Evolutionary conservation across 1,284 basidiomycete species (phyloP).

Genomic region (Sparassis latifolia): DNA sequence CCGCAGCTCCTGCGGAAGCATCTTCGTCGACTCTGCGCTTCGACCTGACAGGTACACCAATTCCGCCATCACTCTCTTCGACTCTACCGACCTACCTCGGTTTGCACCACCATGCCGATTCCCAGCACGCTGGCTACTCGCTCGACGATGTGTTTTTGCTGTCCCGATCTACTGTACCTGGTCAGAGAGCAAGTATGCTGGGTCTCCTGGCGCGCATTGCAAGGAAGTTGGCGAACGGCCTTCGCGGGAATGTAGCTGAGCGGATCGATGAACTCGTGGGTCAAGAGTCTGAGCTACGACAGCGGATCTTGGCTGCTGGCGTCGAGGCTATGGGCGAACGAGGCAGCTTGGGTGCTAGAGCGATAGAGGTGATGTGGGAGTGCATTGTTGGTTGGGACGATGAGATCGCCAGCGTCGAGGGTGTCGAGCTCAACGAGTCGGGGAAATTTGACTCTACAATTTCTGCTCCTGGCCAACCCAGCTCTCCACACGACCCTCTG

Average conservation of each 20-base stretch:
- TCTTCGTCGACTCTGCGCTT: slow-evolving; percentile 47
- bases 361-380: slow-evolving; percentile 67
- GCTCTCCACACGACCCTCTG: slow-evolving; percentile 11
- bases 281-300: slow-evolving; percentile 41
- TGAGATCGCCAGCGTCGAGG: slow-evolving; percentile 33
- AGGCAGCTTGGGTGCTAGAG: slow-evolving; percentile 61
- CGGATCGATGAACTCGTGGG: slow-evolving; percentile 37
- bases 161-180: slow-evolving; percentile 75
- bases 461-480: slow-evolving; percentile 4
- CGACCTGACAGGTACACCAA: slow-evolving; percentile 65
- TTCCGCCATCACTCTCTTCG: slow-evolving; percentile 44
- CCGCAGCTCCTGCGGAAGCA: slow-evolving; percentile 16
- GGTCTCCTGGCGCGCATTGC: slow-evolving; percentile 64
- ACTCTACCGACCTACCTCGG: slow-evolving; percentile 77
- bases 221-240: slow-evolving; percentile 30
- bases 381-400: slow-evolving; percentile 59
- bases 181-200: slow-evolving; percentile 81
- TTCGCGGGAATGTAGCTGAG: slow-evolving; percentile 15
- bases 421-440: slow-evolving; percentile 41
- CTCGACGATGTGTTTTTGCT: slow-evolving; percentile 83
- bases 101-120: slow-evolving; percentile 86
- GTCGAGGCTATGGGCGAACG: slow-evolving; percentile 57
- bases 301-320: slow-evolving; percentile 58
- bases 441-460: slow-evolving; percentile 3
- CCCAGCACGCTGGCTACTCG: slow-evolving; percentile 79